Percentiles rank a stretch among this genome's conserved stretches.
These are phyloP conservation scores for Rhizopus arrhizus DNA, from an alignment of 371 early-diverging fungal genomes.

Conservation along the genomic window DNA sequence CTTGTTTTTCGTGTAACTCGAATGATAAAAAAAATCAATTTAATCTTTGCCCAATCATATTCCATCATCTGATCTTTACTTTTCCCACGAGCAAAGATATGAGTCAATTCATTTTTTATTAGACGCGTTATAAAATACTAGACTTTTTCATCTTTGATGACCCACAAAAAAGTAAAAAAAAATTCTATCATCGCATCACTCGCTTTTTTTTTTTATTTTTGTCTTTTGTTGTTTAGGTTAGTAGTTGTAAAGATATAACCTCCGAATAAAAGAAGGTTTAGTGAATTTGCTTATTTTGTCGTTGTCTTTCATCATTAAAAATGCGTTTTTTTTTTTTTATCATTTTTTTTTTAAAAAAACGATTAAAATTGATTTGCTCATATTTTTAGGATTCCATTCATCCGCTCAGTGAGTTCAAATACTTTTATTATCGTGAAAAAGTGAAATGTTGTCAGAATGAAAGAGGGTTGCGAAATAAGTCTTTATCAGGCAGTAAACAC, in stretches of 20 bases:
- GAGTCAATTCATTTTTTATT: background rate
- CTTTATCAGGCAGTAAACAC: no score
- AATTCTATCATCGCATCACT: background rate
- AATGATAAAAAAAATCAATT: slow-evolving; percentile 1
- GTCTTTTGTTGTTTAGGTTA: background rate
- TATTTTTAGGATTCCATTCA: background rate
- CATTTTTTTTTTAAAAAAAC: background rate
- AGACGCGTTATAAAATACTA: no score
- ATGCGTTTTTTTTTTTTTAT: background rate
- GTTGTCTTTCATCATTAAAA: background rate
- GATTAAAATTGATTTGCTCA: background rate
- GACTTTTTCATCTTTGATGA: no score
- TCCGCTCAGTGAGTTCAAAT: no score
- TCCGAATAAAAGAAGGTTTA: background rate
- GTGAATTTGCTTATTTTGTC: background rate
- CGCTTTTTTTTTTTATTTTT: background rate
- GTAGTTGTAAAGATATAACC: background rate
- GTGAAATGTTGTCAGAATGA: no score
- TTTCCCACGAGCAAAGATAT: background rate
- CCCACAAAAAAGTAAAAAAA: background rate
- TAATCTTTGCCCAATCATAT: slow-evolving; percentile 1
- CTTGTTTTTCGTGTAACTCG: background rate
- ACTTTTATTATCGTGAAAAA: no score
- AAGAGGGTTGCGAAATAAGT: no score
- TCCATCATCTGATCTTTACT: slow-evolving; percentile 4